Evolutionary conservation across 2,329 filamentous ascomycete species (phyloP), one percentile per base, ranked within the genome.

Genomic region (Fusarium nelsonii): DNA sequence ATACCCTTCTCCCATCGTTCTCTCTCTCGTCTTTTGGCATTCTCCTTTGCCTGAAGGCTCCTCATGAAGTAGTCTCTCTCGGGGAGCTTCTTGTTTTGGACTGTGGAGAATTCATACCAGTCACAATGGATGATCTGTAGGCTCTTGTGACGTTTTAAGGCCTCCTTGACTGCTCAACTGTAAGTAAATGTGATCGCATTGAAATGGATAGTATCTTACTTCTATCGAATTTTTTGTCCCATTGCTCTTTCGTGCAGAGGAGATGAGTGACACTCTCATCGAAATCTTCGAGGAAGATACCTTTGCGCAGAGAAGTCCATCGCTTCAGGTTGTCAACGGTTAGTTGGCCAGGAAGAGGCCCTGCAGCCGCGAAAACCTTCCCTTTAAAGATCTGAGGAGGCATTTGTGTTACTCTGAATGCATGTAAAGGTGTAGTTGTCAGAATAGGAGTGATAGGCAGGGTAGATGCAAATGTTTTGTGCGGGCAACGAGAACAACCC

Each of bases 231-330:
- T 67, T 78, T 20, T 82, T 78, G 65, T 85, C 84, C 77, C 88
- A 94, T 16, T 90, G 86, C 34, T 88, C 84, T 50, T 85, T 81
- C 0, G 87, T 88, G 55, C 88, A 87, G 23, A 97, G 84, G 0
- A 97, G 80, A 78, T 97, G 93, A 0, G 93, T 97, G 11, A 91
- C 87, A 0, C 81, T 73, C 0, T 82, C 76, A 28, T 82, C 82
- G 18, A 93, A 78, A 1, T 82, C 79, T 2, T 81, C 76, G 0
- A 81, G 79, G 74, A 89, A 91, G 2, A 59, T 77, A 2, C 91
- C 93, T 8, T 87, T 88, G 60, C 91, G 87, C 6, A 82, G 75
- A 6, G 81, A 80, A 11, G 92, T 84, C 92, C 92, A 97, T 39
- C 82, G 81, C 36, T 83, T 83, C 36, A 96, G 84, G 41, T 91